Evolutionary conservation across 2,329 filamentous ascomycete species (phyloP), one percentile per base, ranked within the genome.

Genomic region (Xylariales sp.): DNA sequence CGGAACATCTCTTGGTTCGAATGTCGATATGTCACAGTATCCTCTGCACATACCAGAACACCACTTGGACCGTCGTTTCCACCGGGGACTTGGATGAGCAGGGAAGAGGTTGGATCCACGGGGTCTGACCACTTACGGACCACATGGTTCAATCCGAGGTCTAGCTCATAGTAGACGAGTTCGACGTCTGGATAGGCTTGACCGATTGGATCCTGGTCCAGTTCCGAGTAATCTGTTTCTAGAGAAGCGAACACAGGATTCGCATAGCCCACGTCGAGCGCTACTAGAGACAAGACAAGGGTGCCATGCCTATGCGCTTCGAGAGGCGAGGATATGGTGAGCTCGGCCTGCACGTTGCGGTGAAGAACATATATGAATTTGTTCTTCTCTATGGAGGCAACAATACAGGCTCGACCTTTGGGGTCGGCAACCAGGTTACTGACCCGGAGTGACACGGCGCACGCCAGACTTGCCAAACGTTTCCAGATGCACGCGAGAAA

Each of bases 281-380:
- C 88, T 18, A 87, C 84, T 55, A 97, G 73, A 21, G 87, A 86
- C 53, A 95, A 88, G 18, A 97, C 90, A 38, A 98, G 68, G 2
- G 90, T 91, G 46, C 91, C 88, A 9, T 88, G 82, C 63, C 93
- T 95, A 65, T 98, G 91, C 2, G 93, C 93, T 66, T 98, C 93
- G 15, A 98, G 76, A 1, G 93, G 93, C 11, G 93, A 97, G 4
- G 93, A 97, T 38, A 98, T 98, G 29, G 90, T 94, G 55, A 98
- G 80, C 63, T 95, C 88, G 14, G 89, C 90, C 65, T 96, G 88
- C 3, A 89, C 80, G 66, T 95, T 95, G 50, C 94, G 84, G 65
- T 97, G 97, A 52, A 98, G 75, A 56, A 98, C 90, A 66, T 98
- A 98, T 52, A 98, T 93, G 42, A 98, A 84, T 71, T 98, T 98